phyloP scores from a whole-genome alignment of 1,139 yeast species.

The Blastobotrys illinoisensis region DNA sequence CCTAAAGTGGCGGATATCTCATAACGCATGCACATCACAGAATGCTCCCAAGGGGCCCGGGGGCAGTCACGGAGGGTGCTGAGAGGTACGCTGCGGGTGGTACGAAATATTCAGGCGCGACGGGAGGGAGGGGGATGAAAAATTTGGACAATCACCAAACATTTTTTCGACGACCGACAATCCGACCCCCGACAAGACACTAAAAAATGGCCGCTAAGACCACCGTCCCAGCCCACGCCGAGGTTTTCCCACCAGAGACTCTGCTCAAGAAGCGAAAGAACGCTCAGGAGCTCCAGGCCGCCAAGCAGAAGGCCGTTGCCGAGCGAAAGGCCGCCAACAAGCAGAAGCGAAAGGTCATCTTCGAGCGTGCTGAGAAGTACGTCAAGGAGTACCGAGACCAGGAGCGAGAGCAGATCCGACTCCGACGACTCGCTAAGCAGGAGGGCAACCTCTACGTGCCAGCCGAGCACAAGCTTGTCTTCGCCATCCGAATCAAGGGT shows the following conservation, averaged over 20 bases:
- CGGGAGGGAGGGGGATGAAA: constrained; percentile 2
- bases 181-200: constrained; percentile 1
- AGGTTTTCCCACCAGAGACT: constrained; percentile 76
- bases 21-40: background rate
- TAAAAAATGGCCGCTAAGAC: constrained; percentile 23
- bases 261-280: constrained; percentile 95
- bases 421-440: constrained; percentile 97
- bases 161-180: background rate
- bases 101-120: background rate
- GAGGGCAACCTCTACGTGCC: constrained; percentile 78
- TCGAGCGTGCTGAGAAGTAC: constrained; percentile 98
- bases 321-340: constrained; percentile 88
- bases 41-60: no score
- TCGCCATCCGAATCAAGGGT: constrained; percentile 99
- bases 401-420: constrained; percentile 87
- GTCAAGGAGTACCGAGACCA: constrained; percentile 94
- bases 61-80: background rate
- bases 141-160: background rate
- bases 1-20: background rate
- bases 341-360: constrained; percentile 92
- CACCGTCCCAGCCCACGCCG: constrained; percentile 29
- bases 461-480: constrained; percentile 94
- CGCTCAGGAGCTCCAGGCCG: constrained; percentile 33
- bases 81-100: background rate
- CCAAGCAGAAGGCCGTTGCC: constrained; percentile 47